Base-by-base conservation (phyloP, 345 rosid species). In the Linum tenue region DNA sequence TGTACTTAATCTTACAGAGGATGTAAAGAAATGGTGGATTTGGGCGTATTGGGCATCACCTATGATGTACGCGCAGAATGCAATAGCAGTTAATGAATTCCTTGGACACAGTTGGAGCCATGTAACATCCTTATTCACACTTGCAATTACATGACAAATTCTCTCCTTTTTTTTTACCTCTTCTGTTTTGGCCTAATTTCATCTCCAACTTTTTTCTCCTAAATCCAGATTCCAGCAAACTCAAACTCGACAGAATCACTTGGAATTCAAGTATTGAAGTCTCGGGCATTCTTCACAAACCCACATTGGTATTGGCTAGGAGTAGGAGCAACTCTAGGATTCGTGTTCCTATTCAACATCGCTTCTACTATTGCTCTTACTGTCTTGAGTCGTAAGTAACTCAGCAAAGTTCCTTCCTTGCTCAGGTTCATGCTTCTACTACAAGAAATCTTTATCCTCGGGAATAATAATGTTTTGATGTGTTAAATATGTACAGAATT, bases 11-110 rank as follows among this genome's bases (percentile, higher is more conserved):
- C 8, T 57, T 9, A 37, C 60, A 57, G 60, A 57, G 36, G 60
- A 57, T 57, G 60, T 57, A 10, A 57, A 57, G 60, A 57, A 57
- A 57, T 57, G 60, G 60, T 57, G 60, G 60, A 57, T 57, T 57
- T 17, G 60, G 60, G 60, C 37, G 8, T 57, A 57, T 8, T 57
- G 60, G 60, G 36, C 38, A 22, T 57, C 60, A 5, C 60, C 60
- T 6, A 31, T 57, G 60, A 57, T 57, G 60, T 57, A 57, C 6
- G 60, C 31, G 3, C 60, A 57, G 38, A 57, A 57, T 57, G 60
- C 60, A 22, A 3, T 57, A 4, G 6, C 10, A 0, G 38, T 57
- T 2, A 57, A 57, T 10, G 60, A 57, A 37, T 57, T 57, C 60
- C 60, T 31, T 22, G 36, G 37, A 37, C 0, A 57, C 37, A 57